A percentile compares a stretch with the other conserved stretches of the same genome.
Evolutionary conservation across 108 stramenopile genomes (phyloP).

Genomic region (Thalassiosira profunda): DNA sequence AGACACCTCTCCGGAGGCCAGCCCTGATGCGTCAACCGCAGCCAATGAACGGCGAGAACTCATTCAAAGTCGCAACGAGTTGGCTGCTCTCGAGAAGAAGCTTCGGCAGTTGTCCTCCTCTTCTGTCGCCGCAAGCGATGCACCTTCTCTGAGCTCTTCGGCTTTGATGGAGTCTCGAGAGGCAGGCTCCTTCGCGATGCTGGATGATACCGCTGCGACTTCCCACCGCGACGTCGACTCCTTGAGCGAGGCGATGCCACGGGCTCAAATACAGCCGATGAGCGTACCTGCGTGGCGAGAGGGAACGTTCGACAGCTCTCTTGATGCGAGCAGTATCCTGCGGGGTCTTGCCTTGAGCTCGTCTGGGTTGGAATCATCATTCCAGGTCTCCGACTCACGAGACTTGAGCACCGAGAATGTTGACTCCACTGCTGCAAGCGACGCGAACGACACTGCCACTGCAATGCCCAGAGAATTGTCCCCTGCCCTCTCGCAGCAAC

Average conservation of each 20-base stretch:
- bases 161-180: neutral
- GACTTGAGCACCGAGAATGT: too few relatives aligned
- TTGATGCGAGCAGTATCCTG: too few relatives aligned
- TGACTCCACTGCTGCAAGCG: too few relatives aligned
- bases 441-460: too few relatives aligned
- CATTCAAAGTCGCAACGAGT: neutral
- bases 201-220: neutral
- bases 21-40: neutral
- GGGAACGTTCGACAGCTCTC: too few relatives aligned
- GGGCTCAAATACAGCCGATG: slow-evolving; percentile 5
- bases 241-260: neutral
- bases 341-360: too few relatives aligned
- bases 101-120: slow-evolving; percentile 1
- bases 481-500: too few relatives aligned
- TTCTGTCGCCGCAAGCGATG: neutral
- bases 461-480: too few relatives aligned
- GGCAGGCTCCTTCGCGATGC: neutral
- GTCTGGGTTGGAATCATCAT: neutral
- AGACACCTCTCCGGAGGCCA: neutral
- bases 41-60: neutral
- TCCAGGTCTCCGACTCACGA: too few relatives aligned
- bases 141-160: neutral
- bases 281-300: neutral
- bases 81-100: neutral
- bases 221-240: neutral